Evolutionary conservation across 352 stramenopile species (phyloP).

Genomic region (Pythium rhizo-oryzae): DNA sequence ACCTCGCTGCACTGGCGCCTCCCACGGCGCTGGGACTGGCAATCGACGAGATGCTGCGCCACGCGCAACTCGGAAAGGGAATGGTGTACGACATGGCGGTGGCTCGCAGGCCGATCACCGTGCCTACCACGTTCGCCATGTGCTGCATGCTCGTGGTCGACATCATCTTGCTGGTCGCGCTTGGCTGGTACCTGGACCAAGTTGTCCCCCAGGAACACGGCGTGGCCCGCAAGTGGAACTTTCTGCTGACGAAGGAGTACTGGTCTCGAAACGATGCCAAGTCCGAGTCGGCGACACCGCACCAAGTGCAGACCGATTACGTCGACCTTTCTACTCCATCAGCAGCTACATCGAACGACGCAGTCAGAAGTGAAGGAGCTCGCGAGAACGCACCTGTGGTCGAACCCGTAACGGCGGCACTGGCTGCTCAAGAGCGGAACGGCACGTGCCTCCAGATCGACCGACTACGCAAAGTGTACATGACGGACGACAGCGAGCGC

Average conservation of each 20-base stretch:
- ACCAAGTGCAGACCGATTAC: conserved; percentile 11
- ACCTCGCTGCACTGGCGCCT: conserved; percentile 50
- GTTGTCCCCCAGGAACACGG: conserved; percentile 92
- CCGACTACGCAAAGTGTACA: conserved; percentile 73
- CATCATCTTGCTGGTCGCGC: conserved; percentile 65
- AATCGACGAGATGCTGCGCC: conserved; percentile 55
- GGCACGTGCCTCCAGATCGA: conserved; percentile 73
- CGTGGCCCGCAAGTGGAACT: conserved; percentile 88
- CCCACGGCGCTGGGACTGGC: conserved; percentile 62
- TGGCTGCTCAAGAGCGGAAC: conserved; percentile 43
- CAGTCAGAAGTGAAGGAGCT: neutral
- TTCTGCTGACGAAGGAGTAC: conserved; percentile 63
- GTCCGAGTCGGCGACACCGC: conserved; percentile 34
- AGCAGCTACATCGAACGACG: neutral
- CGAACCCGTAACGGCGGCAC: conserved; percentile 46
- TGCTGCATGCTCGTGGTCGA: conserved; percentile 77
- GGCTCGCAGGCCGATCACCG: conserved; percentile 41
- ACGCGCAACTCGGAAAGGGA: conserved; percentile 55
- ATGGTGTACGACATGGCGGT: conserved; percentile 55
- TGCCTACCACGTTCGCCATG: conserved; percentile 51
- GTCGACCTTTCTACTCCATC: conserved; percentile 40
- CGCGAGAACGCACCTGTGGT: neutral
- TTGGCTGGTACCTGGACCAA: conserved; percentile 93
- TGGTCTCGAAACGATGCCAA: conserved; percentile 26
- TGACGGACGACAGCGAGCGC: conserved; percentile 87